A percentile compares a stretch with the other conserved stretches of the same genome.
Conservation (phyloP, 345 rosid genomes). For the Ceriops decandra region DNA sequence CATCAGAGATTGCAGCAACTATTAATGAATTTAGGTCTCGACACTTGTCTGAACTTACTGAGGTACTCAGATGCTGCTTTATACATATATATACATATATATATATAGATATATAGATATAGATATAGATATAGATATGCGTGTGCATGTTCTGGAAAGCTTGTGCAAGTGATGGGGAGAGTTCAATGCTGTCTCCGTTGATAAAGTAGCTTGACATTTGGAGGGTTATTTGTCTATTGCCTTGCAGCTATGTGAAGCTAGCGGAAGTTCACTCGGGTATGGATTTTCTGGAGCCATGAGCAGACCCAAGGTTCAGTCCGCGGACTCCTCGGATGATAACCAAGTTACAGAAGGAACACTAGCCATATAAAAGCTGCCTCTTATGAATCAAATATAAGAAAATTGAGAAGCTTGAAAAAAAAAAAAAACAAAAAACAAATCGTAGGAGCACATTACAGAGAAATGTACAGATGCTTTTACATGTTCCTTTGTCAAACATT, state of each 20-base stretch:
- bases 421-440: neutral
- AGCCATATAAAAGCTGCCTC: constrained; percentile 44
- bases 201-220: neutral
- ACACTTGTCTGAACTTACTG: constrained; percentile 87
- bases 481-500: constrained; percentile 22
- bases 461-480: constrained; percentile 23
- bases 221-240: constrained; percentile 1
- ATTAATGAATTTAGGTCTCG: constrained; percentile 92
- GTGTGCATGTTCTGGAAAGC: neutral
- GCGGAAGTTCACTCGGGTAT: constrained; percentile 93
- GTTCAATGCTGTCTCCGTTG: neutral
- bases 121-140: too few relatives aligned
- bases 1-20: constrained; percentile 80
- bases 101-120: too few relatives aligned
- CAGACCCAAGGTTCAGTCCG: constrained; percentile 49
- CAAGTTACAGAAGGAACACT: constrained; percentile 70
- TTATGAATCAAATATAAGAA: too few relatives aligned
- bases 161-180: neutral
- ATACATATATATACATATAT: neutral
- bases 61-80: constrained; percentile 43
- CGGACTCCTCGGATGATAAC: constrained; percentile 70
- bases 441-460: neutral
- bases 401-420: neutral
- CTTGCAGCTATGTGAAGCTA: constrained; percentile 74
- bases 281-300: constrained; percentile 68